These are phyloP conservation scores for Pezizomycotina sp. DNA, from an alignment of 2,329 filamentous ascomycete species.

Conservation along the genomic window DNA sequence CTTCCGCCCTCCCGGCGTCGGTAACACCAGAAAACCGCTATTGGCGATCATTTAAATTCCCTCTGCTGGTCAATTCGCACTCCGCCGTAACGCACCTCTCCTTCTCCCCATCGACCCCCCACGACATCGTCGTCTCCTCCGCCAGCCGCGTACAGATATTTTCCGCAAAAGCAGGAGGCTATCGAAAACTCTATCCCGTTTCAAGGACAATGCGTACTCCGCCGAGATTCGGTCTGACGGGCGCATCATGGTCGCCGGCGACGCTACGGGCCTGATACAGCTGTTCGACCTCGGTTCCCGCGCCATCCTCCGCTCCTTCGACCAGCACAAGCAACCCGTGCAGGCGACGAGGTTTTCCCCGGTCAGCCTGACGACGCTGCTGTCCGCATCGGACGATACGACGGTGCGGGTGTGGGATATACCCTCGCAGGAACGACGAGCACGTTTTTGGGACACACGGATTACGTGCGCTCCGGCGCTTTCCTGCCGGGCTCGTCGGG, in stretches of 20 bases:
- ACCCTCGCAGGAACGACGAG: conserved; percentile 56
- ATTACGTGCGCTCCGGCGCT: conserved; percentile 76
- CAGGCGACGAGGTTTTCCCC: conserved; percentile 90
- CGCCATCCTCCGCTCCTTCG: conserved; percentile 90
- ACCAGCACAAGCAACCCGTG: conserved; percentile 81
- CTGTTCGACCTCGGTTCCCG: conserved; percentile 84
- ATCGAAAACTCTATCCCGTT: conserved; percentile 83
- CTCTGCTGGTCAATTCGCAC: conserved; percentile 75
- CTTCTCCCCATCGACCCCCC: conserved; percentile 39
- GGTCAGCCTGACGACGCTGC: conserved; percentile 63
- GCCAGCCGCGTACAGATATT: conserved; percentile 87
- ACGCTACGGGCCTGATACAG: conserved; percentile 81
- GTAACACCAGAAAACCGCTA: conserved; percentile 86
- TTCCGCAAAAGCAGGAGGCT: conserved; percentile 79
- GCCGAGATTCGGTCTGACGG: conserved; percentile 81
- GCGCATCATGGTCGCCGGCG: conserved; percentile 73
- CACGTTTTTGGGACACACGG: conserved; percentile 70
- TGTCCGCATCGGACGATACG: conserved; percentile 82
- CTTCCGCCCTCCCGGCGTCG: conserved; percentile 58
- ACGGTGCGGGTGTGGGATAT: conserved; percentile 92
- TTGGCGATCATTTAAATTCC: conserved; percentile 90
- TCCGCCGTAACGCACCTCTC: conserved; percentile 86
- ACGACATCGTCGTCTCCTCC: conserved; percentile 84
- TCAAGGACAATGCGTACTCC: conserved; percentile 77
- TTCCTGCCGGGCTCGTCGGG: conserved; percentile 49